A percentile compares a stretch with the other conserved stretches of the same genome.
phyloP scores from a whole-genome alignment of 148 eudicot genomes.

The Spergularia bocconei region DNA sequence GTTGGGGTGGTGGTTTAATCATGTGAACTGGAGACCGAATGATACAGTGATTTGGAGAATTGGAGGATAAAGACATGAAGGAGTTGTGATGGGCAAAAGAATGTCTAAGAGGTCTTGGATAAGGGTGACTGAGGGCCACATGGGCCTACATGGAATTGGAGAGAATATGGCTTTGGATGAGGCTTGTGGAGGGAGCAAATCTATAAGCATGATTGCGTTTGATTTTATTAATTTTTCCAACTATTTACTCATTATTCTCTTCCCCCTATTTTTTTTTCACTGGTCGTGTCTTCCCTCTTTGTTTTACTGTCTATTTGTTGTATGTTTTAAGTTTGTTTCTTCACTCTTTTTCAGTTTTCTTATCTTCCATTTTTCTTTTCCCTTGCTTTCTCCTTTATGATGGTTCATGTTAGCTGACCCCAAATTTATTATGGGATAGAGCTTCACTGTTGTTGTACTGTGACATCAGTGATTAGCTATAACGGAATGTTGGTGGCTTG shows the following conservation, averaged over 20 bases:
- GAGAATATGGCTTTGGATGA: background rate
- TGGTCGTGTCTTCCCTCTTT: background rate
- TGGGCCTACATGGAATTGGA: background rate
- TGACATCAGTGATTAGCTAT: background rate
- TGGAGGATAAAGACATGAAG: background rate
- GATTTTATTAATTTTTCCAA: too few relatives aligned
- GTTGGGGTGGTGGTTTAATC: background rate
- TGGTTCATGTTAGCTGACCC: background rate
- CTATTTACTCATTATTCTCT: too few relatives aligned
- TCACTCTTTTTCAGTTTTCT: background rate
- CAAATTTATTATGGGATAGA: background rate
- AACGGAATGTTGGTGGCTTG: background rate
- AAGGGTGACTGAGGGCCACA: constrained; percentile 1
- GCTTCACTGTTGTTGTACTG: constrained; percentile 1
- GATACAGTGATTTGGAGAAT: background rate
- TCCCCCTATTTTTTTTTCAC: background rate
- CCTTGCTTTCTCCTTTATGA: background rate
- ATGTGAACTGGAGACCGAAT: background rate
- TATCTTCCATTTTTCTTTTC: background rate
- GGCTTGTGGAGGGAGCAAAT: background rate
- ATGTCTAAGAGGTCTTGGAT: background rate
- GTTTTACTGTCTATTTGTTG: background rate
- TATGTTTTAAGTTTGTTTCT: background rate
- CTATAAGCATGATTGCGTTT: background rate
- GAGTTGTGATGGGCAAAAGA: background rate